Conservation (phyloP, 352 stramenopile genomes). For the Globisporangium recalcitrans region DNA sequence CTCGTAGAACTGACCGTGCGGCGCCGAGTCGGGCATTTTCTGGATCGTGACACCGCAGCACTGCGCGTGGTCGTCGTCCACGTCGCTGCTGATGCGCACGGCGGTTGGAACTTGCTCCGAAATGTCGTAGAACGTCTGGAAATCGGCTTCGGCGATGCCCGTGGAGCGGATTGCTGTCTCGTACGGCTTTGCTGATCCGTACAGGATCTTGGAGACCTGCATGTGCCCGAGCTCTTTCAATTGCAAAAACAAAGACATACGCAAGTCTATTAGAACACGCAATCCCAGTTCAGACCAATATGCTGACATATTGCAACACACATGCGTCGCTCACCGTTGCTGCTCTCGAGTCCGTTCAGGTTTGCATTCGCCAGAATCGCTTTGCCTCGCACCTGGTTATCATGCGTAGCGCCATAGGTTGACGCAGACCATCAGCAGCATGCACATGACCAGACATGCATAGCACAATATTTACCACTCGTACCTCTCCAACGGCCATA, state of each 20-base stretch:
- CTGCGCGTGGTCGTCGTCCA: slow-evolving; percentile 37
- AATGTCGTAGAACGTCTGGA: slow-evolving; percentile 78
- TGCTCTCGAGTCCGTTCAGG: slow-evolving; percentile 1
- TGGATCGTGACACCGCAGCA: slow-evolving; percentile 79
- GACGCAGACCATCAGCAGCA: background rate
- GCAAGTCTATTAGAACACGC: background rate
- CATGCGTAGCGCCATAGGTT: background rate
- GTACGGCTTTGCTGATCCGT: slow-evolving; percentile 67
- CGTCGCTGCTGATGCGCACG: slow-evolving; percentile 63
- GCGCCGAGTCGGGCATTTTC: slow-evolving; percentile 60
- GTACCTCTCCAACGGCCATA: slow-evolving; percentile 72
- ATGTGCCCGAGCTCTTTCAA: slow-evolving; percentile 34
- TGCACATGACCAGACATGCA: background rate
- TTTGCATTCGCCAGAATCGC: slow-evolving; percentile 27
- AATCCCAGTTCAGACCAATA: background rate
- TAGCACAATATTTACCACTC: background rate
- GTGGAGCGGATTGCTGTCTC: slow-evolving; percentile 66
- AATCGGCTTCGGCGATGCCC: slow-evolving; percentile 62
- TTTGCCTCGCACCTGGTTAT: slow-evolving; percentile 56
- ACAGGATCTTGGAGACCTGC: slow-evolving; percentile 78
- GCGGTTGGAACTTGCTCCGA: slow-evolving; percentile 85
- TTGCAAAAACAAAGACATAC: background rate
- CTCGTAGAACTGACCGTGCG: slow-evolving; percentile 54
- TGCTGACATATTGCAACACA: background rate
- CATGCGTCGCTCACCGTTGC: background rate